phyloP scores from a whole-genome alignment of 2,329 filamentous ascomycete genomes.

The Thielaviopsis musarum region DNA sequence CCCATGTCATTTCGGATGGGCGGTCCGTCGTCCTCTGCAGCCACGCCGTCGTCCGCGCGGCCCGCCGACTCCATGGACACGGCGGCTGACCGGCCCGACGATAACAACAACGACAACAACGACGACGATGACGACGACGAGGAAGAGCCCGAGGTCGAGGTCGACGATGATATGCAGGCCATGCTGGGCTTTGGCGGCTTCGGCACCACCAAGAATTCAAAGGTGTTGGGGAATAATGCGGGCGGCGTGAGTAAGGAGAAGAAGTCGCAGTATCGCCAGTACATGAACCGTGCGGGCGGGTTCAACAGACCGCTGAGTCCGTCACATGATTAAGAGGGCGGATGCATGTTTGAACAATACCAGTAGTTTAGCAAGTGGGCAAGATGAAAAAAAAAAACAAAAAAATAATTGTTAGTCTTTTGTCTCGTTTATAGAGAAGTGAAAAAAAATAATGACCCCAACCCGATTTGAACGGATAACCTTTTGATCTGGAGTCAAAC shows the following conservation, averaged over 20 bases:
- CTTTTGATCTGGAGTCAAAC: slow-evolving; percentile 13
- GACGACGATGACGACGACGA: slow-evolving; percentile 17
- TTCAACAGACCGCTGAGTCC: slow-evolving; percentile 67
- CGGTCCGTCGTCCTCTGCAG: not conserved
- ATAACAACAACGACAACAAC: not conserved
- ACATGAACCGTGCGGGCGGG: slow-evolving; percentile 75
- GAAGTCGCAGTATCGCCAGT: slow-evolving; percentile 89
- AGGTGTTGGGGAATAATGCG: slow-evolving; percentile 73
- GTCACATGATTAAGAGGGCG: slow-evolving; percentile 16
- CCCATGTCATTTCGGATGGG: slow-evolving; percentile 22
- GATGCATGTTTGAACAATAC: not conserved
- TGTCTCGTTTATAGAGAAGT: not conserved
- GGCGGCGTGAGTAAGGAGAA: slow-evolving; percentile 80
- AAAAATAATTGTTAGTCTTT: not conserved
- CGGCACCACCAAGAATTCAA: slow-evolving; percentile 71
- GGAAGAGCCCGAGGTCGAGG: slow-evolving; percentile 34
- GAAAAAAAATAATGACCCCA: slow-evolving; percentile 6
- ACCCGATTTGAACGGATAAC: slow-evolving; percentile 13
- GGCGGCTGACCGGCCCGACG: not conserved
- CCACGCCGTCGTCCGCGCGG: too few species aligned
- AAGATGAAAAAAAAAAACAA: not conserved
- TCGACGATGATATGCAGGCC: slow-evolving; percentile 56
- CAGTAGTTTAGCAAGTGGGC: not conserved
- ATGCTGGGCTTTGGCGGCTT: slow-evolving; percentile 88
- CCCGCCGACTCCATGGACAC: not conserved